phyloP scores from a whole-genome alignment of 768 basidiomycete genomes.

The Lactifluus pinguis region DNA sequence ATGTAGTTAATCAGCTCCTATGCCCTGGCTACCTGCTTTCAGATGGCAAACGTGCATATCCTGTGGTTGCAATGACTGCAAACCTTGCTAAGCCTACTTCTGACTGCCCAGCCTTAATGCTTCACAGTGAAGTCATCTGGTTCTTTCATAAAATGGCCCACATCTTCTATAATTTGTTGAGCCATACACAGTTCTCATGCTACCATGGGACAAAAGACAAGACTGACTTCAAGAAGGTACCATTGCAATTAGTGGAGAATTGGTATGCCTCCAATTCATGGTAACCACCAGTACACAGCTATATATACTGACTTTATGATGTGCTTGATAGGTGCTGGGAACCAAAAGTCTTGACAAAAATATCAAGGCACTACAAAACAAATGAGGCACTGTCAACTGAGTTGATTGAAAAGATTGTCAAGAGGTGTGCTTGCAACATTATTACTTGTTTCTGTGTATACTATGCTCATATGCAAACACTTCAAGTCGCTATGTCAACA shows the following conservation, averaged over 20 bases:
- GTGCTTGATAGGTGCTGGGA: conserved; percentile 60
- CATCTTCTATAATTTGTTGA: conserved; percentile 46
- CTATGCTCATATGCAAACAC: neutral
- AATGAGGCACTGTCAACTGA: conserved; percentile 61
- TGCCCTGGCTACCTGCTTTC: conserved; percentile 52
- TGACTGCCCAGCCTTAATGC: conserved; percentile 74
- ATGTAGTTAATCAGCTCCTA: conserved; percentile 80
- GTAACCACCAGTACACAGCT: neutral
- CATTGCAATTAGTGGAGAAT: conserved; percentile 88
- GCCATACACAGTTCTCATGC: conserved; percentile 56
- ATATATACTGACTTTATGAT: neutral
- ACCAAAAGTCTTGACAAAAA: conserved; percentile 59
- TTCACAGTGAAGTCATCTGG: conserved; percentile 81
- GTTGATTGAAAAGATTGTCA: conserved; percentile 70
- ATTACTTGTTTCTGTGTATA: neutral
- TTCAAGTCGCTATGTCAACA: conserved; percentile 53
- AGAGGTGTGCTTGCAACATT: conserved; percentile 39
- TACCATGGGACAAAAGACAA: conserved; percentile 86
- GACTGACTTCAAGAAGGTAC: conserved; percentile 81
- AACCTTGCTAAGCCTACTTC: conserved; percentile 82
- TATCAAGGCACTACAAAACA: conserved; percentile 77
- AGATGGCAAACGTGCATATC: conserved; percentile 57
- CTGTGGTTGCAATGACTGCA: conserved; percentile 79
- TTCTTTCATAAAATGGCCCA: conserved; percentile 86
- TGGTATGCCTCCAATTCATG: conserved; percentile 37